phyloP scores from a whole-genome alignment of 306 rosid genomes.

The Cicer judaicum region DNA sequence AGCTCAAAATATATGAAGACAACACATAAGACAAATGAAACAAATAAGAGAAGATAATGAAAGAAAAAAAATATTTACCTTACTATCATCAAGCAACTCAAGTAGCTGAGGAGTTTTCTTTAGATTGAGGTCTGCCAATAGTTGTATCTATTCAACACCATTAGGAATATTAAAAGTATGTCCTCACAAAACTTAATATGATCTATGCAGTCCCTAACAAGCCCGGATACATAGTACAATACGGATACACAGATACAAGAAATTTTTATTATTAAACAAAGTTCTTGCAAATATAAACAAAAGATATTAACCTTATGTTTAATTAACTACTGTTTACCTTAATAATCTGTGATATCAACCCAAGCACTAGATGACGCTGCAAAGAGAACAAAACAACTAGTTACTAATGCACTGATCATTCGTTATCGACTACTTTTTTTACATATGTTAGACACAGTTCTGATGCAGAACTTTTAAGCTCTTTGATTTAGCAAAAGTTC shows the following conservation, averaged over 20 bases:
- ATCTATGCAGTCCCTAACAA: not conserved
- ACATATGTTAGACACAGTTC: too few relatives aligned
- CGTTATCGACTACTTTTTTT: too few relatives aligned
- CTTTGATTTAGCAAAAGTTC: too few relatives aligned
- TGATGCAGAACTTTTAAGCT: too few relatives aligned
- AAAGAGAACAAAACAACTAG: constrained; percentile 43
- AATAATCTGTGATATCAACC: constrained; percentile 92
- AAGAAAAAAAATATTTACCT: constrained; percentile 56
- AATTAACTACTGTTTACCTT: constrained; percentile 62
- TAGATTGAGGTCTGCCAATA: constrained; percentile 92
- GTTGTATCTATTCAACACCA: constrained; percentile 74
- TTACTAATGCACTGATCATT: not conserved
- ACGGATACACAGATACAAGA: too few relatives aligned
- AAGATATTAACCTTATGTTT: not conserved
- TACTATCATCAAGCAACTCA: constrained; percentile 88
- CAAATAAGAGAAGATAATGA: constrained; percentile 30
- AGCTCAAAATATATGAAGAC: constrained; percentile 40
- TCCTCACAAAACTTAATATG: constrained; percentile 10
- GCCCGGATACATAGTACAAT: too few relatives aligned
- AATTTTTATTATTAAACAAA: not conserved
- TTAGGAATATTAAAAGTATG: constrained; percentile 39
- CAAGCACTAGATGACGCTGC: constrained; percentile 98
- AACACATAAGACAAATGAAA: constrained; percentile 33
- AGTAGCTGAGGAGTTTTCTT: constrained; percentile 96
- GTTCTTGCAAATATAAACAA: constrained; percentile 9